These are phyloP conservation scores for Pestalotiopsis sp. DNA, from an alignment of 2,329 filamentous ascomycete genomes.

Conservation along the genomic window DNA sequence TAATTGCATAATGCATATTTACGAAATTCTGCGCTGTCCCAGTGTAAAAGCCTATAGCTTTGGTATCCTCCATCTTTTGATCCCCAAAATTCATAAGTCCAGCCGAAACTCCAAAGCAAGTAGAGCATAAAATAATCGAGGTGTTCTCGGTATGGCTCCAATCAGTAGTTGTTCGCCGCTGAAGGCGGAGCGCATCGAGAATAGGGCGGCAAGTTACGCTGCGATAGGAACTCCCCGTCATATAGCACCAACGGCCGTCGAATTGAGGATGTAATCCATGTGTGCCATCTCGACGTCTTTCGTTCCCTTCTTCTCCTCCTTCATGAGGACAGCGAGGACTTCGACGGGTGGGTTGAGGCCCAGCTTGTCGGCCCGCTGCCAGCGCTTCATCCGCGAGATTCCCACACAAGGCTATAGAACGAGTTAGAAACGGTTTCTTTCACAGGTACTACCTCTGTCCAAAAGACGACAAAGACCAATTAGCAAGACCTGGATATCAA, in stretches of 20 bases:
- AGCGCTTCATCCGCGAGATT: constrained; percentile 78
- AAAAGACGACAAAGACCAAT: not conserved
- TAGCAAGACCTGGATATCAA: not conserved
- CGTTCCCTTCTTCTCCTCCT: constrained; percentile 64
- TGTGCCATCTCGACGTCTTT: constrained; percentile 67
- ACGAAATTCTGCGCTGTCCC: not conserved
- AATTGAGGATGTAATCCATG: constrained; percentile 69
- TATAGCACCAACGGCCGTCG: constrained; percentile 41
- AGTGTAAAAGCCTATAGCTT: not conserved
- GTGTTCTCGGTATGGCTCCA: not conserved
- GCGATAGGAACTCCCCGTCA: not conserved
- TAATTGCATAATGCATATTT: not conserved
- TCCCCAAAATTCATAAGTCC: not conserved
- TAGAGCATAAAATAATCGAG: not conserved
- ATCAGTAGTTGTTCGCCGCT: not conserved
- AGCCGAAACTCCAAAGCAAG: constrained; percentile 7
- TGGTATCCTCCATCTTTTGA: not conserved
- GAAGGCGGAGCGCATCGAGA: not conserved
- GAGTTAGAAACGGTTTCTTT: constrained; percentile 11
- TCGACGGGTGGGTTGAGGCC: constrained; percentile 87
- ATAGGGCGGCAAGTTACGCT: not conserved
- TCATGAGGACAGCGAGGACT: constrained; percentile 82
- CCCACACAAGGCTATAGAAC: constrained; percentile 81
- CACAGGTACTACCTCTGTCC: not conserved
- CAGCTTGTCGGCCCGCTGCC: constrained; percentile 83